Base-by-base conservation (phyloP, 768 basidiomycete genomes). In the Amanita rimosa region DNA sequence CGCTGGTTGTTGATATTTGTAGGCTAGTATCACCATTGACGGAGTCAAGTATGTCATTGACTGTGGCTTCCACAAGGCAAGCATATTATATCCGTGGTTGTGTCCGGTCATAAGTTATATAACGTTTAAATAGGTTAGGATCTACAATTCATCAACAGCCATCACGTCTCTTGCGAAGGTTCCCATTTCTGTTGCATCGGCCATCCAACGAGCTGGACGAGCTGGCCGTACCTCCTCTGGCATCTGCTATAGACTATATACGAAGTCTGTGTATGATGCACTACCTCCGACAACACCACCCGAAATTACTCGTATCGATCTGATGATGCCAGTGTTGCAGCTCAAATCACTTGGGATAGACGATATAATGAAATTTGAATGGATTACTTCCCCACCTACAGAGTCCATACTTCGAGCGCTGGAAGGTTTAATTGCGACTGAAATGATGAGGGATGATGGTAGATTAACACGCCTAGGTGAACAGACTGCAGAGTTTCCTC, bases 11-110 rank as follows among this genome's bases (percentile, higher is more conserved):
- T 24, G 21, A 22, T 17, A 6, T 9, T 6, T 19, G 27, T 50
- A 90, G 88, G 94, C 96, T 13, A 93, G 89, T 60, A 86, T 99
- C 19, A 99, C 96, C 0, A 97, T 99, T 49, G 91, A 97, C 36
- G 93, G 94, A 3, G 83, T 98, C 52, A 85, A 85, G 55, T 98
- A 83, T 58, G 94, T 99, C 11, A 74, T 98, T 3, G 96, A 99
- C 58, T 83, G 81, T 51, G 96, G 96, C 13, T 92, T 92, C 58
- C 94, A 96, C 54, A 99, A 99, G 78, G 92, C 90, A 55, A 17
- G 52, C 52, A 10, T 31, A 13, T 31, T 13, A 0, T 13, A 31
- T 31, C 5, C 31, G 10, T 17, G 22, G 27, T 5, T 19, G 16
- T 46, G 31, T 27, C 6, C 6, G 8, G 3, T 16, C 6, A 14